phyloP scores from a whole-genome alignment of 192 early-diverging fungal genomes.

The Umbelopsis sp. region DNA sequence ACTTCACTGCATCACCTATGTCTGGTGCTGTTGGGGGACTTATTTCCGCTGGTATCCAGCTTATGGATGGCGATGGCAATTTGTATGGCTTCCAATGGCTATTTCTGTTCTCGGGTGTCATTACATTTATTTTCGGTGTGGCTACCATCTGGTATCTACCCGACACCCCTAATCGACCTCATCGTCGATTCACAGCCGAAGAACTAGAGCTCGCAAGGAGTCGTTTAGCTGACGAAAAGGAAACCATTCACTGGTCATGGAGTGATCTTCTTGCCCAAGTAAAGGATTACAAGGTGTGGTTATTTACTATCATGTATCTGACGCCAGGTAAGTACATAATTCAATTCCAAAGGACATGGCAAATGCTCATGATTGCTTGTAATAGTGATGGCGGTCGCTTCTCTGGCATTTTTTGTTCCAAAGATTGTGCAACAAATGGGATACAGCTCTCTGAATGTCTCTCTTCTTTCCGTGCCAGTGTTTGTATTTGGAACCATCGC shows the following conservation, averaged over 20 bases:
- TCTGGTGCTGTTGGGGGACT: slow-evolving; percentile 53
- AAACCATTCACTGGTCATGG: slow-evolving; percentile 7
- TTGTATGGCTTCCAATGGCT: slow-evolving; percentile 23
- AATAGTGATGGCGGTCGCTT: slow-evolving; percentile 16
- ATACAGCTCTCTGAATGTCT: slow-evolving; percentile 3
- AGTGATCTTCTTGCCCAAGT: slow-evolving; percentile 1
- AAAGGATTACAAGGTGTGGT: slow-evolving; percentile 1
- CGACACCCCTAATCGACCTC: background rate
- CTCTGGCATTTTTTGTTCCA: slow-evolving; percentile 12
- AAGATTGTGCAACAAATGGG: slow-evolving; percentile 27
- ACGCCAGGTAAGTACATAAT: background rate
- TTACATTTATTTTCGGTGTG: slow-evolving; percentile 19
- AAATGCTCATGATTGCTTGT: background rate
- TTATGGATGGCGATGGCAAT: slow-evolving; percentile 21
- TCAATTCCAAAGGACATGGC: background rate
- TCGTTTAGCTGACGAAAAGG: background rate
- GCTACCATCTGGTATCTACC: slow-evolving; percentile 22
- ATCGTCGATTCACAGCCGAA: background rate
- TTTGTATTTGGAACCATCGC: slow-evolving; percentile 3
- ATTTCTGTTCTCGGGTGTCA: slow-evolving; percentile 20
- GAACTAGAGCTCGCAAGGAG: slow-evolving; percentile 8
- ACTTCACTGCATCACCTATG: slow-evolving; percentile 50
- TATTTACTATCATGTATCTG: slow-evolving; percentile 14
- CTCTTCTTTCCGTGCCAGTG: slow-evolving; percentile 1
- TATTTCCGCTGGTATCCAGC: slow-evolving; percentile 19